Percentiles rank a stretch among this genome's conserved stretches.
Evolutionary conservation across 83 land plant species (phyloP).

Genomic region (Thuja plicata): DNA sequence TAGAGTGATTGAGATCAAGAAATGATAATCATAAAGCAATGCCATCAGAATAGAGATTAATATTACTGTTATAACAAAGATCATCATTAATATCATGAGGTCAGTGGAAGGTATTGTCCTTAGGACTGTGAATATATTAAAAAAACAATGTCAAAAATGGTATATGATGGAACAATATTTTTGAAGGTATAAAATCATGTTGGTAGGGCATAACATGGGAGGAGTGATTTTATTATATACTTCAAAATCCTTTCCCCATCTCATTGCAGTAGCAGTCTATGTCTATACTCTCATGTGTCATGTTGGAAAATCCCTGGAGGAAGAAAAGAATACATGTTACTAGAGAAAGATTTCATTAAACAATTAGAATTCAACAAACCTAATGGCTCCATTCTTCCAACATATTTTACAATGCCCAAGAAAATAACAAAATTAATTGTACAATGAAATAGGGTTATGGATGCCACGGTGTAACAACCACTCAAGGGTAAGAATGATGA

Average conservation of each 20-base stretch:
- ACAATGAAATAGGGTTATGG: neutral
- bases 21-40: too few species aligned
- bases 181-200: conserved; percentile 24
- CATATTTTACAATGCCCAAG: neutral
- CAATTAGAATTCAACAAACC: neutral
- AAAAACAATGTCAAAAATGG: too few species aligned
- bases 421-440: neutral
- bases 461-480: too few species aligned
- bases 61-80: too few species aligned
- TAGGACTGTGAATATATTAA: too few species aligned
- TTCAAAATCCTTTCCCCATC: conserved; percentile 28
- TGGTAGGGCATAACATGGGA: conserved; percentile 48
- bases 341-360: neutral
- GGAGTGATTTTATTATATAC: conserved; percentile 26
- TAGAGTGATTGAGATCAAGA: too few species aligned
- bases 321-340: neutral
- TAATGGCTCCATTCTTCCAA: neutral
- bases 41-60: too few species aligned
- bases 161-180: too few species aligned
- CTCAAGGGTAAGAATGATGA: neutral
- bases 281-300: conserved; percentile 20
- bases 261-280: conserved; percentile 31
- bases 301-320: neutral
- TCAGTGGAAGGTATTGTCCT: too few species aligned
- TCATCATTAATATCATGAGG: too few species aligned